Evolutionary conservation across 1,139 yeast genomes (phyloP).

Genomic region (Kurtzmaniella quercitrusa): DNA sequence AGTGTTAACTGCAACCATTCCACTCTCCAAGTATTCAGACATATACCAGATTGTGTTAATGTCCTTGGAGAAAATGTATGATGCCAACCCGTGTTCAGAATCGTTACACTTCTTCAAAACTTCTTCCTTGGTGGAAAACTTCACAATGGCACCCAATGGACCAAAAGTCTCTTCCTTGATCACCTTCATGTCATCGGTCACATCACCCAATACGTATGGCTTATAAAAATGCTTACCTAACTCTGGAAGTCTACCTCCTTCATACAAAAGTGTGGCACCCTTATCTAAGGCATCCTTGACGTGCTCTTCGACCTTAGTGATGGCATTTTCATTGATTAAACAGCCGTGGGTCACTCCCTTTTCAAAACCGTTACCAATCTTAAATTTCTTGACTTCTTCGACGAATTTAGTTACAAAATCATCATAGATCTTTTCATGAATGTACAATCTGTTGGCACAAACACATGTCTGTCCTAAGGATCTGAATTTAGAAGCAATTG

Average conservation of each 20-base stretch:
- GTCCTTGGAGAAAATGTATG: slow-evolving; percentile 38
- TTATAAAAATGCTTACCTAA: slow-evolving; percentile 38
- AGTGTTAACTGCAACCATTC: slow-evolving; percentile 79
- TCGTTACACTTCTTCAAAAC: slow-evolving; percentile 36
- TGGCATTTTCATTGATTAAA: slow-evolving; percentile 37
- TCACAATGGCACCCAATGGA: slow-evolving; percentile 41
- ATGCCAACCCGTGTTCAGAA: slow-evolving; percentile 42
- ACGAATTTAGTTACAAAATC: slow-evolving; percentile 48
- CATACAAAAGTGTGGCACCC: slow-evolving; percentile 38
- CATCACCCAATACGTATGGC: slow-evolving; percentile 37
- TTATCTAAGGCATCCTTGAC: slow-evolving; percentile 37
- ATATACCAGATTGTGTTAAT: slow-evolving; percentile 55
- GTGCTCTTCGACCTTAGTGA: slow-evolving; percentile 37
- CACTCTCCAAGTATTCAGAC: slow-evolving; percentile 54
- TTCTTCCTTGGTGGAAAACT: slow-evolving; percentile 37
- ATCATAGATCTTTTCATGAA: slow-evolving; percentile 60
- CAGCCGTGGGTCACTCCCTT: slow-evolving; percentile 44
- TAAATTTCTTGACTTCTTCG: slow-evolving; percentile 27
- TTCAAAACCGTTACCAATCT: slow-evolving; percentile 42
- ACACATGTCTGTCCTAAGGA: slow-evolving; percentile 82
- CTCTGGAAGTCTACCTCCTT: slow-evolving; percentile 38
- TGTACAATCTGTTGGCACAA: slow-evolving; percentile 72
- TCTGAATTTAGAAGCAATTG: slow-evolving; percentile 65
- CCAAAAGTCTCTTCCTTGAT: slow-evolving; percentile 45
- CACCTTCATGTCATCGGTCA: slow-evolving; percentile 37